Evolutionary conservation across 1,139 yeast genomes (phyloP), one percentile per base, ranked within the genome.

Genomic region (Hyphopichia fennica): DNA sequence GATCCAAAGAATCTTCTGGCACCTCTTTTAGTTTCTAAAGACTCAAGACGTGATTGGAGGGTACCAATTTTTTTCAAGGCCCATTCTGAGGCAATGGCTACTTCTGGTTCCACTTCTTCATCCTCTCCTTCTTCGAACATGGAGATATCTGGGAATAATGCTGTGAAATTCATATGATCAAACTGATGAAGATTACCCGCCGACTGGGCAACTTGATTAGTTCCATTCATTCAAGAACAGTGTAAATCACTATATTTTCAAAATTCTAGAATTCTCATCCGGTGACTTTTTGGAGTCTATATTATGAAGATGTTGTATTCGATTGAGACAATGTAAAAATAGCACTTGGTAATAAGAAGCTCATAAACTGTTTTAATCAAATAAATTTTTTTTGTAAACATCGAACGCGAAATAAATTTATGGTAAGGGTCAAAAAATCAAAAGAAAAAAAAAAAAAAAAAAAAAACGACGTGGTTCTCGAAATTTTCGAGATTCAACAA

Each of bases 21-120:
- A 22, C 52, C 54, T 35, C 53, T 52, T 34, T 46, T 47, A 36
- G 41, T 46, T 44, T 60, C 66, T 11, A 63, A 42, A 5, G 49
- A 41, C 34, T 70, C 77, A 11, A 70, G 46, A 20, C 64, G 57
- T 3, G 66, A 51, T 48, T 67, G 72, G 20, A 72, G 53, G 1
- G 70, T 64, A 5, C 75, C 73, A 11, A 72, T 62, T 41, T 63
- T 64, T 23, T 41, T 44, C 14, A 57, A 46, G 1, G 67, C 66
- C 76, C 75, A 70, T 1, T 48, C 53, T 11, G 47, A 40, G 3
- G 44, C 37, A 3, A 18, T 14, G 3, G 19, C 36, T 7, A 41
- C 39, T 13, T 37, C 41, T 8, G 30, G 37, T 1, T 41, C 45
- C 9, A 25, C 30, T 1, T 38, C 41, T 4, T 38, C 42, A 16